phyloP scores from a whole-genome alignment of 2,329 filamentous ascomycete genomes.

The Pseudogymnoascus sp. region DNA sequence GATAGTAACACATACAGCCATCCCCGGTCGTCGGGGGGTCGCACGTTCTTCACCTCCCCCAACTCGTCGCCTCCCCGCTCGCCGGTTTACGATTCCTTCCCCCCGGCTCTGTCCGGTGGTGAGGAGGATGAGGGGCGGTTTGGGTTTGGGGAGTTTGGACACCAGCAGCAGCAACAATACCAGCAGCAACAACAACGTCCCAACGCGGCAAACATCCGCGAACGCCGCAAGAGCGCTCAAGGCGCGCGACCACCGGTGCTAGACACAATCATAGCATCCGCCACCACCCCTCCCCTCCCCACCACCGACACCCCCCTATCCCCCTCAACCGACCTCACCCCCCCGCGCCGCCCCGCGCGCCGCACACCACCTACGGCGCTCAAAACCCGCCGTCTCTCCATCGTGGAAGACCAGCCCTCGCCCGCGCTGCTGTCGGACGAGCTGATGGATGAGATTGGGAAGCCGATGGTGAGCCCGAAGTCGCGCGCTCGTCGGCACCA shows the following conservation, averaged over 20 bases:
- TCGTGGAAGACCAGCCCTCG: not conserved
- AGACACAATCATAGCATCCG: not conserved
- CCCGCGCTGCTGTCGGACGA: not conserved
- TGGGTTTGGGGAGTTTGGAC: not conserved
- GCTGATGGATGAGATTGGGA: not conserved
- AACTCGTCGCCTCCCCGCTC: not conserved
- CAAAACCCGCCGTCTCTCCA: not conserved
- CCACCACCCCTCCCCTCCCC: not conserved
- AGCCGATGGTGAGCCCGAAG: not conserved
- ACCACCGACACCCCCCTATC: not conserved
- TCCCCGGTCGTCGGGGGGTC: not conserved
- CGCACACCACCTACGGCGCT: not conserved
- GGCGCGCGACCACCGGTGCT: not conserved
- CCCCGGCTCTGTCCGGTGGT: too few species aligned
- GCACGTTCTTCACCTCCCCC: not conserved
- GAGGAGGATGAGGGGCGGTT: not conserved
- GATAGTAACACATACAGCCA: not conserved
- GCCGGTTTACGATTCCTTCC: not conserved
- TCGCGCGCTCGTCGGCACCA: too few species aligned
- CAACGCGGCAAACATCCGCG: not conserved
- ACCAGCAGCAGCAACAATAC: not conserved
- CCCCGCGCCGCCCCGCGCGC: too few species aligned
- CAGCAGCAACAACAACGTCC: not conserved
- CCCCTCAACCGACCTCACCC: not conserved
- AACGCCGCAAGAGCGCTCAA: not conserved